Percentiles rank a stretch among this genome's conserved stretches.
These are phyloP conservation scores for Odontarrhena argentea DNA, from an alignment of 345 rosid species.

Conservation along the genomic window DNA sequence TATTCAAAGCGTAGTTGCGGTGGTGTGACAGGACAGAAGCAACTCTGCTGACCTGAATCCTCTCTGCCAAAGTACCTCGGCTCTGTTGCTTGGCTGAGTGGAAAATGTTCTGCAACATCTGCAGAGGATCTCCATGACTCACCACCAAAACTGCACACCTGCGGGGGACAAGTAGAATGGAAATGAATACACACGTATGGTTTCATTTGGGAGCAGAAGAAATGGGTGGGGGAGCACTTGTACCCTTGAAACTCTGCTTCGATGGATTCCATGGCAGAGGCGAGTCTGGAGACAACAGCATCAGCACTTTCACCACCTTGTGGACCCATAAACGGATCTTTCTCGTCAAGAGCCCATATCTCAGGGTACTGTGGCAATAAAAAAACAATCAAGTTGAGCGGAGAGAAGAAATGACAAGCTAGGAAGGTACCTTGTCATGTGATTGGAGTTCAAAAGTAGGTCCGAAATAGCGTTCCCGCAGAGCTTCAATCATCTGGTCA, in stretches of 20 bases:
- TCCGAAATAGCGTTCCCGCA: slow-evolving; percentile 91
- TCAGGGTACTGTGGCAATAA: slow-evolving; percentile 57
- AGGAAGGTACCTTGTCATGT: slow-evolving; percentile 64
- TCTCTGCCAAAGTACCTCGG: slow-evolving; percentile 43
- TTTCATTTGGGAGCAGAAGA: slow-evolving; percentile 16
- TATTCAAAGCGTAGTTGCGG: slow-evolving; percentile 67
- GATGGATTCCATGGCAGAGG: slow-evolving; percentile 51
- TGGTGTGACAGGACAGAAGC: slow-evolving; percentile 74
- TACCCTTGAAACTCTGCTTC: slow-evolving; percentile 85
- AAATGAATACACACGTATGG: not conserved
- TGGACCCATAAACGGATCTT: slow-evolving; percentile 68
- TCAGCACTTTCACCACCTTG: slow-evolving; percentile 89
- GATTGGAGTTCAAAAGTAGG: slow-evolving; percentile 78
- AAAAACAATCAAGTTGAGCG: slow-evolving; percentile 13
- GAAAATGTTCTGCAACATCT: slow-evolving; percentile 78
- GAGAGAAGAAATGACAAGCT: not conserved
- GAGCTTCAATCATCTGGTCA: slow-evolving; percentile 69
- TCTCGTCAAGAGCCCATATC: slow-evolving; percentile 87
- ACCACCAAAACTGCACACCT: slow-evolving; percentile 72
- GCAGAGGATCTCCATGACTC: slow-evolving; percentile 94
- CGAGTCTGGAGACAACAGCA: slow-evolving; percentile 78
- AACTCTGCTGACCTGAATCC: slow-evolving; percentile 50
- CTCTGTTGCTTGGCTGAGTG: slow-evolving; percentile 51
- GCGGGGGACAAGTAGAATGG: slow-evolving; percentile 22
- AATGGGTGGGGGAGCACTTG: slow-evolving; percentile 18